Evolutionary conservation across 1,284 basidiomycete genomes (phyloP), one percentile per base, ranked within the genome.

Genomic region (Neotropicomus parvogracilis): DNA sequence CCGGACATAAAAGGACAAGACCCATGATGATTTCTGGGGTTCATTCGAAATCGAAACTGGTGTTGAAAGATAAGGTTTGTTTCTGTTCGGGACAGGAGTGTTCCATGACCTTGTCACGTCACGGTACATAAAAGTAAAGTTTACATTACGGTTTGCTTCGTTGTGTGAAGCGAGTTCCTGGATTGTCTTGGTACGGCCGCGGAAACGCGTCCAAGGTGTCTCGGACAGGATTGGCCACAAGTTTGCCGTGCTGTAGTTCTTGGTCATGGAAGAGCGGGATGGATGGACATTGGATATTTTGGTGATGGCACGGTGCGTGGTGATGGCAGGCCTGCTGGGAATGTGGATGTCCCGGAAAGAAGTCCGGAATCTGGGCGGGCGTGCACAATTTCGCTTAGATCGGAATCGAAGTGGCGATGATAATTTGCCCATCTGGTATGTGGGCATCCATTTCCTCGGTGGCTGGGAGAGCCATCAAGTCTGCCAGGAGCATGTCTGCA

Each of bases 351-450:
- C n/a, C 44, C 48, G 58, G 56, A 40, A 34, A 46, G 49, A 55
- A 49, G 28, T 16, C 46, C 40, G 42, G 46, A 35, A 36, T 36
- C 29, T 24, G 21, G 49, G 42, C 51, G 57, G 52, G 33, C 3
- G 46, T 55, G 50, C 50, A 55, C 46, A 42, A 63, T 59, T 52
- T 62, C 63, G 64, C 50, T 60, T 64, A 63, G 61, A 63, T 67
- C 53, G 55, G 50, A 47, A 48, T 59, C 49, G 44, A 21, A 16
- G 61, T 60, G 59, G 62, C 59, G 56, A 48, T 62, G 59, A 54
- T n/a, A 19, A 9, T 43, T 47, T 46, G 56, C 33, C 47, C 48
- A 52, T 48, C 44, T 6, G 42, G 34, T 38, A 55, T 49, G 55
- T 11, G 48, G 36, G 46, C 39, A 34, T 3, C 35, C 51, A 21